These are phyloP conservation scores for Neofusicoccum ribis DNA, from an alignment of 2,329 filamentous ascomycete species.

Conservation along the genomic window DNA sequence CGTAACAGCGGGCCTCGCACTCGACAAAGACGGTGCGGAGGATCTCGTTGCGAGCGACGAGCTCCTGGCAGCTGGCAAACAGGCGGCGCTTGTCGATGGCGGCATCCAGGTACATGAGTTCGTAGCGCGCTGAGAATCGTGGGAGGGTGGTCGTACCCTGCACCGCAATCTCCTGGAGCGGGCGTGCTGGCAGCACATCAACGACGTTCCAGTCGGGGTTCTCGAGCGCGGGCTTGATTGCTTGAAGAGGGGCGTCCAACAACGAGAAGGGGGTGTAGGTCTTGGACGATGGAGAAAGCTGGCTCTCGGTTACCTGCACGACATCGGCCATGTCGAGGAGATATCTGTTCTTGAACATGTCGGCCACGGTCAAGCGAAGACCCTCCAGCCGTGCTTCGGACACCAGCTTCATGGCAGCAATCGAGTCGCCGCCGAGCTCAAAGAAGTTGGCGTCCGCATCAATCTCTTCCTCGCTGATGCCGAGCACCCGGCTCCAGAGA, in stretches of 20 bases:
- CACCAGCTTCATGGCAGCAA: conserved; percentile 62
- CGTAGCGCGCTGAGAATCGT: conserved; percentile 24
- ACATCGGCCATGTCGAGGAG: conserved; percentile 48
- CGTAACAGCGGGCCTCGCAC: conserved; percentile 43
- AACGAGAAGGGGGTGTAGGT: too few relatives aligned
- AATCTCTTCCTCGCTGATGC: conserved; percentile 41
- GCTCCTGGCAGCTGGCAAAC: conserved; percentile 36
- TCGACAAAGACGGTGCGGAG: conserved; percentile 66
- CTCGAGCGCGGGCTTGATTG: too few relatives aligned
- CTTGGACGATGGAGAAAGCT: not conserved
- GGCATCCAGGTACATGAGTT: conserved; percentile 35
- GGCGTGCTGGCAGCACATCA: too few relatives aligned
- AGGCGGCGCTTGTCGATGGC: conserved; percentile 41
- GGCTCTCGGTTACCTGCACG: conserved; percentile 27
- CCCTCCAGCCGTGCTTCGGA: conserved; percentile 52
- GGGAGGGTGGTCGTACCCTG: conserved; percentile 36
- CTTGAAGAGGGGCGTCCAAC: too few relatives aligned
- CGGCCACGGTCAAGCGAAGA: conserved; percentile 54
- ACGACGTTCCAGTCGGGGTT: too few relatives aligned
- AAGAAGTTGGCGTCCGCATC: conserved; percentile 61
- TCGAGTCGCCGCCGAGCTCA: conserved; percentile 61
- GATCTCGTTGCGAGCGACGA: conserved; percentile 63
- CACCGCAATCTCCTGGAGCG: conserved; percentile 16
- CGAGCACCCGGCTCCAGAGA: conserved; percentile 31
- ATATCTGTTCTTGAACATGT: conserved; percentile 53